Conservation (phyloP, 352 stramenopile species). For the Pythium vanterpoolii region DNA sequence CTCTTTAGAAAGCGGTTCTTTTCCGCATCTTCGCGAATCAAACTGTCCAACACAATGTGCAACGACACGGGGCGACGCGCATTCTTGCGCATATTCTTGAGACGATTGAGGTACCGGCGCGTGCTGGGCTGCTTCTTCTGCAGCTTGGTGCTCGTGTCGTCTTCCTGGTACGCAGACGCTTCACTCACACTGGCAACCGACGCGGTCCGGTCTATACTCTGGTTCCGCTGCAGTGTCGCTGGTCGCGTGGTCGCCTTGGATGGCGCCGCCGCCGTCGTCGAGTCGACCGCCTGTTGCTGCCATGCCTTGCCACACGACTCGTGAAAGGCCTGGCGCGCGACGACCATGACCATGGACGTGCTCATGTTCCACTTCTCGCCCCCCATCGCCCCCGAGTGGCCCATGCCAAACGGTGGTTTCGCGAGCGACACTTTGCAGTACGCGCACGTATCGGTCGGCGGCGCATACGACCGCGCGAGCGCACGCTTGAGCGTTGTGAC, state of each 20-base stretch:
- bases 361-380: constrained; percentile 84
- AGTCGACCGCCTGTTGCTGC: constrained; percentile 79
- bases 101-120: constrained; percentile 66
- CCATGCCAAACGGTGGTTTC: constrained; percentile 85
- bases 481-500: constrained; percentile 77
- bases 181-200: constrained; percentile 13
- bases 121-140: constrained; percentile 81
- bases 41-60: constrained; percentile 76
- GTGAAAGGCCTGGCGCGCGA: constrained; percentile 78
- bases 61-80: constrained; percentile 61
- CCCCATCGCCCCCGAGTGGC: constrained; percentile 53
- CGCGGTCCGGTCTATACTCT: constrained; percentile 14
- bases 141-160: constrained; percentile 29
- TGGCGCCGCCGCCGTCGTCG: constrained; percentile 22
- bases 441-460: constrained; percentile 66
- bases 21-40: constrained; percentile 74
- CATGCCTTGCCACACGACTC: constrained; percentile 84
- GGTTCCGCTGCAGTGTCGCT: constrained; percentile 13
- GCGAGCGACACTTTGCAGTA: constrained; percentile 83
- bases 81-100: constrained; percentile 69
- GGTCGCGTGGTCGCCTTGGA: not conserved
- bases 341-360: constrained; percentile 81
- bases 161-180: constrained; percentile 20
- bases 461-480: constrained; percentile 65
- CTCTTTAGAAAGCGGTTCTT: constrained; percentile 85